Conservation (phyloP, 345 rosid species). For the Eucalyptus sideroxylon region DNA sequence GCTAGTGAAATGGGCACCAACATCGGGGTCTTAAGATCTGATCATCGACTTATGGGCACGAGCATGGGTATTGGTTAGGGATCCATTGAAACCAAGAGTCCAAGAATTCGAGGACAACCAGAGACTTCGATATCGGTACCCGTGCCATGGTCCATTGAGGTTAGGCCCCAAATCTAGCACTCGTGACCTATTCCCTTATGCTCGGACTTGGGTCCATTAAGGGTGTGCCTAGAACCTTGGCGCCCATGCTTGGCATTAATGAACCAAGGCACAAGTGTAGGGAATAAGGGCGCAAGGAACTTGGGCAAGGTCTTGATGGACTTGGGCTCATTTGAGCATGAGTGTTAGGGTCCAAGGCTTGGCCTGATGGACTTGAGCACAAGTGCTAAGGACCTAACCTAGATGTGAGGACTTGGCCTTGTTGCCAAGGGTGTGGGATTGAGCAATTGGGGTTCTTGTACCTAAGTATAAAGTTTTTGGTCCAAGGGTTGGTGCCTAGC, state of each 20-base stretch:
- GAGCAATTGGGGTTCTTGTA: neutral
- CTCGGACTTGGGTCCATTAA: rapidly evolving
- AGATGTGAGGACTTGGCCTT: neutral
- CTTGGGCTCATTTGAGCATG: neutral
- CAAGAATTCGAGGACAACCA: no score
- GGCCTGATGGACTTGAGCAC: neutral
- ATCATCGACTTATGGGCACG: rapidly evolving
- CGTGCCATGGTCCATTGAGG: neutral
- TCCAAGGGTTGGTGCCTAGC: neutral
- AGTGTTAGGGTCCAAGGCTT: neutral
- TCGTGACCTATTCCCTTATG: neutral
- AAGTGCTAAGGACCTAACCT: neutral
- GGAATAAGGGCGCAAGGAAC: neutral
- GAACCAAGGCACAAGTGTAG: no score
- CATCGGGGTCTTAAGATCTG: neutral
- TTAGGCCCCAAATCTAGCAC: neutral
- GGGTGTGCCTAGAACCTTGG: neutral
- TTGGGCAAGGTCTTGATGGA: neutral
- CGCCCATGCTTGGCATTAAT: neutral
- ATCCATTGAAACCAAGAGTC: neutral
- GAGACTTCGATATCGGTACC: rapidly evolving
- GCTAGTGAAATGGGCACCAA: neutral
- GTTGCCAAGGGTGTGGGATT: neutral
- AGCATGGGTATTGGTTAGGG: neutral
- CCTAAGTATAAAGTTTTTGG: neutral